A percentile compares a stretch with the other conserved stretches of the same genome.
Evolutionary conservation across 768 basidiomycete genomes (phyloP).

Genomic region (Trametes elegans): DNA sequence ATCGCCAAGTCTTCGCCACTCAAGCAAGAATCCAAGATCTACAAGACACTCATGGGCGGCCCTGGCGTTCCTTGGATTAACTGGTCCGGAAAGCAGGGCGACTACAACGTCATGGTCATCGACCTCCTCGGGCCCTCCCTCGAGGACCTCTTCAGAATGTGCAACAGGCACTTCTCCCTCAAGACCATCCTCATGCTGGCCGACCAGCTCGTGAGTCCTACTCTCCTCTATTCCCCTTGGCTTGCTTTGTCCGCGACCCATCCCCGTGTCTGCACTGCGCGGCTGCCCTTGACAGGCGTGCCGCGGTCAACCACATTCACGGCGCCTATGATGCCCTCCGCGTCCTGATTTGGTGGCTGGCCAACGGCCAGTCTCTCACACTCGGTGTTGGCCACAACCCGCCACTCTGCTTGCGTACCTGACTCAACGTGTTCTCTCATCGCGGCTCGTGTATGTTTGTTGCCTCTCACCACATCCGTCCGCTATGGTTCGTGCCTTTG

Average conservation of each 20-base stretch:
- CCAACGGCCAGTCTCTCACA: neutral
- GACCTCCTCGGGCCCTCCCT: conserved; percentile 91
- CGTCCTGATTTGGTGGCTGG: neutral
- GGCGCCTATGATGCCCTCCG: conserved; percentile 8
- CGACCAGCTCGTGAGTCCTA: conserved; percentile 80
- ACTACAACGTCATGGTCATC: conserved; percentile 98
- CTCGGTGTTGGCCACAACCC: neutral
- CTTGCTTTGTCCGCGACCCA: neutral
- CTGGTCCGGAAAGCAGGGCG: conserved; percentile 87
- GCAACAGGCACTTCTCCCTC: conserved; percentile 88
- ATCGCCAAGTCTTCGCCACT: conserved; percentile 57
- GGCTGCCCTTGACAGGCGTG: neutral
- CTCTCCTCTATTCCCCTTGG: neutral
- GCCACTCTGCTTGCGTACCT: neutral
- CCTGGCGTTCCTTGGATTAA: conserved; percentile 90
- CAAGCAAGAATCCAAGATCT: conserved; percentile 87
- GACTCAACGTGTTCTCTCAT: neutral
- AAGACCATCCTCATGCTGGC: conserved; percentile 93
- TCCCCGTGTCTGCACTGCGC: neutral
- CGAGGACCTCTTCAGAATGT: conserved; percentile 85
- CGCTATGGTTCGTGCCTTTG: too few relatives aligned
- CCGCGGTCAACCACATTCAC: neutral
- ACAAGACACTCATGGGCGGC: conserved; percentile 87
- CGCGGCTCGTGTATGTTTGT: neutral
- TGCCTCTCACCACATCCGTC: too few relatives aligned